Evolutionary conservation across 495 filamentous ascomycete genomes (phyloP).

Genomic region (Neurospora sp.): DNA sequence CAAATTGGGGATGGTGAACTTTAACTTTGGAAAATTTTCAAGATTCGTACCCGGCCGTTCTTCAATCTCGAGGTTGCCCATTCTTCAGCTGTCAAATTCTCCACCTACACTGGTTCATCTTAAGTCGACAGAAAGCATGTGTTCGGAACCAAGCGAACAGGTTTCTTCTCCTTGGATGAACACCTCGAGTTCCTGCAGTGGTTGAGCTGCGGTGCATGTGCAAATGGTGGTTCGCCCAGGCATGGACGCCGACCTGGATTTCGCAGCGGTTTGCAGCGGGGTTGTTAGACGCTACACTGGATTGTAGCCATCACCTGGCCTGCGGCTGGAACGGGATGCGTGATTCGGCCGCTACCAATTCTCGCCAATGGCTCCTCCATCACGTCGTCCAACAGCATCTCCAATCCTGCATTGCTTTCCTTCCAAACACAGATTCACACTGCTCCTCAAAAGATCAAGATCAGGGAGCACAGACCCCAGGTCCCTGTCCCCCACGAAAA

Average conservation of each 20-base stretch:
- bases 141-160: not conserved
- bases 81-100: not conserved
- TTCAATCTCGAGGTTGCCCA: not conserved
- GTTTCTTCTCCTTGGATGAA: not conserved
- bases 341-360: not conserved
- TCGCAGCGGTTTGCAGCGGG: not conserved
- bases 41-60: not conserved
- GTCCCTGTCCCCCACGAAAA: not conserved
- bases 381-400: not conserved
- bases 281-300: not conserved
- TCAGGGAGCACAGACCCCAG: not conserved
- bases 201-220: not conserved
- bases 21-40: not conserved
- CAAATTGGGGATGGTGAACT: not conserved
- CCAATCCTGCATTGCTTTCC: not conserved
- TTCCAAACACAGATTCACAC: not conserved
- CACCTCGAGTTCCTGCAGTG: not conserved
- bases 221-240: not conserved
- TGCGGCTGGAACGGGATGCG: not conserved
- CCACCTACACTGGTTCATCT: not conserved
- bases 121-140: not conserved
- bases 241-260: not conserved
- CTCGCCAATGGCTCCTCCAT: not conserved
- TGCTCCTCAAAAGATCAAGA: not conserved
- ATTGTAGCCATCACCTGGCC: not conserved